phyloP scores from a whole-genome alignment of 345 rosid species.

The Sonneratia caseolaris region DNA sequence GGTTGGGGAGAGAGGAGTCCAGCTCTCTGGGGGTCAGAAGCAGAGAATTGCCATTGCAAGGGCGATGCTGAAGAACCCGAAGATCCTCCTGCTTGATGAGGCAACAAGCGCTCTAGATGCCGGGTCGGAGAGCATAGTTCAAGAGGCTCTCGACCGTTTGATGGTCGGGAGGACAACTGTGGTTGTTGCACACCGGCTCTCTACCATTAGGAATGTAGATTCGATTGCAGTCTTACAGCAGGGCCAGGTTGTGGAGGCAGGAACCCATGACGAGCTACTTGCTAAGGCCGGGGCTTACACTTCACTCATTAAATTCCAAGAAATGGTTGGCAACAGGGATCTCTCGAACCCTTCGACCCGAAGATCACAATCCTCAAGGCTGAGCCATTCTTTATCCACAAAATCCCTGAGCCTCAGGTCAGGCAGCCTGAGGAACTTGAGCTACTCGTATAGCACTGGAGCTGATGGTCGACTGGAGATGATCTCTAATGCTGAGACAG shows the following conservation, averaged over 20 bases:
- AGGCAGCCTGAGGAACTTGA: constrained; percentile 88
- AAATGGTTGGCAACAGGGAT: constrained; percentile 80
- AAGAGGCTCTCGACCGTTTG: constrained; percentile 92
- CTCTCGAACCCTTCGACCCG: constrained; percentile 83
- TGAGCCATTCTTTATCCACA: constrained; percentile 86
- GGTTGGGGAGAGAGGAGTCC: no score
- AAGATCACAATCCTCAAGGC: constrained; percentile 70
- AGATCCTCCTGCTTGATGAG: constrained; percentile 91
- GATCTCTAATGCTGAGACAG: constrained; percentile 93
- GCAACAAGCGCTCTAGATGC: constrained; percentile 99
- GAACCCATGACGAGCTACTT: constrained; percentile 83
- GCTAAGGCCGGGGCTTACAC: constrained; percentile 77
- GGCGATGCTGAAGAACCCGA: constrained; percentile 93
- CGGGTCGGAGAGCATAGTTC: constrained; percentile 94
- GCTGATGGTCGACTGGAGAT: constrained; percentile 99
- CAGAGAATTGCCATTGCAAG: constrained; percentile 40
- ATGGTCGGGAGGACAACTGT: constrained; percentile 98
- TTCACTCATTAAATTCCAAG: constrained; percentile 88
- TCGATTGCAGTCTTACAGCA: constrained; percentile 92
- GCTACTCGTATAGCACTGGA: constrained; percentile 95
- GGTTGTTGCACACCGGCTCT: constrained; percentile 94
- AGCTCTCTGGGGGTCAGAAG: no score
- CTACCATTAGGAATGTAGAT: constrained; percentile 89
- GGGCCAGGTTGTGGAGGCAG: constrained; percentile 91
- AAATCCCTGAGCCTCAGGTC: constrained; percentile 91